phyloP scores from a whole-genome alignment of 1,284 basidiomycete species.

The Malassezia nana region DNA sequence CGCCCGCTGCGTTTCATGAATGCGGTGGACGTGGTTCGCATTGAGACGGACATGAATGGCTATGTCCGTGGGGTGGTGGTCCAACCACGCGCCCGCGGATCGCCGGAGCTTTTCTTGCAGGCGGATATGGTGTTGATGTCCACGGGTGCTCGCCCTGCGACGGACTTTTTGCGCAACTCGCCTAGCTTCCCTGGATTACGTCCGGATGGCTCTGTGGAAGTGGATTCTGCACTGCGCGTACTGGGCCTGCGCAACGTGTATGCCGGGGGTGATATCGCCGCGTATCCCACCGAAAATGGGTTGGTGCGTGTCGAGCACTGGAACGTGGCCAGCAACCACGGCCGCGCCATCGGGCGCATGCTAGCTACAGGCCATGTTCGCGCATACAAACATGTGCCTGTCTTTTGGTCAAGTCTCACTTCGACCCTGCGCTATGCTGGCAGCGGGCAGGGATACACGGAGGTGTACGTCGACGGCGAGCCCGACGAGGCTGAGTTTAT shows the following conservation, averaged over 20 bases:
- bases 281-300: constrained; percentile 61
- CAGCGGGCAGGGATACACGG: constrained; percentile 60
- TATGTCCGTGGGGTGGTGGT: constrained; percentile 7
- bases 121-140: constrained; percentile 79
- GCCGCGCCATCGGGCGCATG: constrained; percentile 66
- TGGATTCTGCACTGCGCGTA: constrained; percentile 69
- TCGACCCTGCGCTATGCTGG: constrained; percentile 74
- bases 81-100: constrained; percentile 15
- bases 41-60: constrained; percentile 51
- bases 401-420: constrained; percentile 73
- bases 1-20: constrained; percentile 74
- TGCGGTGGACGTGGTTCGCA: constrained; percentile 63
- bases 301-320: constrained; percentile 72
- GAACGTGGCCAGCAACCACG: constrained; percentile 81
- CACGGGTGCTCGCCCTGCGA: constrained; percentile 77
- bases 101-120: constrained; percentile 52
- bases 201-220: constrained; percentile 64
- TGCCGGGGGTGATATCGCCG: constrained; percentile 82
- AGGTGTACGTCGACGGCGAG: constrained; percentile 67
- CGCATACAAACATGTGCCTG: constrained; percentile 64
- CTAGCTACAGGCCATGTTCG: constrained; percentile 24
- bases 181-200: constrained; percentile 51
- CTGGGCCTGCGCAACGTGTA: constrained; percentile 59
- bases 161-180: constrained; percentile 65
- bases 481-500: constrained; percentile 57